A percentile compares a stretch with the other conserved stretches of the same genome.
These are phyloP conservation scores for Globisporangium cederbergense DNA, from an alignment of 352 stramenopile genomes.

Conservation along the genomic window DNA sequence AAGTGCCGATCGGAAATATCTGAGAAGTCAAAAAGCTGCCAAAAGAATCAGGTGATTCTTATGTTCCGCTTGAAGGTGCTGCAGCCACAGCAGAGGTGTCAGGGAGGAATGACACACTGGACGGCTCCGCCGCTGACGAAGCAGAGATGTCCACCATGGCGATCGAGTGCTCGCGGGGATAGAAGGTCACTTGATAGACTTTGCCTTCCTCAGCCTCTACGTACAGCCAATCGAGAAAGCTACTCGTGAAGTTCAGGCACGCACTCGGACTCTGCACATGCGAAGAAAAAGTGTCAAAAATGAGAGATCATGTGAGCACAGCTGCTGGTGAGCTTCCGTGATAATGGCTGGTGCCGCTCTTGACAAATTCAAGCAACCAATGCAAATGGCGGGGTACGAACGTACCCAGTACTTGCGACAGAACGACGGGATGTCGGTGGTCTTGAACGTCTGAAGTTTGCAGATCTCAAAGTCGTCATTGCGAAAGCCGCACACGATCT, in stretches of 20 bases:
- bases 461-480: constrained; percentile 51
- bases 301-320: neutral
- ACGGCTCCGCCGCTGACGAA: neutral
- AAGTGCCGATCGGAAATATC: too few relatives aligned
- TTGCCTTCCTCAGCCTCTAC: constrained; percentile 31
- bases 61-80: neutral
- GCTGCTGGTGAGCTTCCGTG: neutral
- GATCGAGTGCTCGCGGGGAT: constrained; percentile 42
- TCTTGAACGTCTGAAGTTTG: constrained; percentile 67
- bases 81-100: neutral
- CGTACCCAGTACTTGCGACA: constrained; percentile 73
- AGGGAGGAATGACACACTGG: constrained; percentile 33
- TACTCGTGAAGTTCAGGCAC: constrained; percentile 67
- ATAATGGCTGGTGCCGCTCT: too few relatives aligned
- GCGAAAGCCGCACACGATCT: constrained; percentile 73
- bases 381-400: constrained; percentile 7
- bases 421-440: constrained; percentile 57
- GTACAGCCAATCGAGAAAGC: constrained; percentile 60
- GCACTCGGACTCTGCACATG: constrained; percentile 37
- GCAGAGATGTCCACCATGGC: constrained; percentile 28
- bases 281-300: neutral
- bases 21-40: neutral
- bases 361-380: neutral
- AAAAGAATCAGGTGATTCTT: neutral
- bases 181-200: constrained; percentile 50